These are phyloP conservation scores for Micromonas commoda DNA, from an alignment of 139 green algal genomes.

Conservation along the genomic window DNA sequence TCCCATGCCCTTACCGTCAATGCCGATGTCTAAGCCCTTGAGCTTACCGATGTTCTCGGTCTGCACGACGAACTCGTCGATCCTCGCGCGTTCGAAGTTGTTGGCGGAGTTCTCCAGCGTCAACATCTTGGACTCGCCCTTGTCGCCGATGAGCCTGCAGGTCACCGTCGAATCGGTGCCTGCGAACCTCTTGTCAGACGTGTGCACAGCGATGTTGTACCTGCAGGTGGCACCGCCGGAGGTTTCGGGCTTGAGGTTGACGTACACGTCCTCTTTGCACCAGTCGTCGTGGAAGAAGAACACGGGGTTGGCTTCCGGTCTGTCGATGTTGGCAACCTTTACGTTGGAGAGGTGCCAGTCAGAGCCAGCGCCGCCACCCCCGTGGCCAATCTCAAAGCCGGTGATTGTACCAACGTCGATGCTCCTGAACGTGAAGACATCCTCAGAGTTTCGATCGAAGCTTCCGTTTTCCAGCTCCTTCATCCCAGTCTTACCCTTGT, in stretches of 20 bases:
- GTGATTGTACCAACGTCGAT: conserved; percentile 30
- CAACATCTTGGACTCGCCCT: not conserved
- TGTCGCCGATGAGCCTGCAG: conserved; percentile 32
- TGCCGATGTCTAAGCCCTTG: conserved; percentile 47
- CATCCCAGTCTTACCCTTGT: not conserved
- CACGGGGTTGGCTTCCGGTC: conserved; percentile 34
- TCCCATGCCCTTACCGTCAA: conserved; percentile 45
- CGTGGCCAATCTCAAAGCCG: conserved; percentile 55
- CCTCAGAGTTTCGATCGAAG: conserved; percentile 24
- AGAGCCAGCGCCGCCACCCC: conserved; percentile 38
- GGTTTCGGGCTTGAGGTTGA: conserved; percentile 11
- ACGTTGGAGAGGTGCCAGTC: conserved; percentile 59
- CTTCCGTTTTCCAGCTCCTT: no score
- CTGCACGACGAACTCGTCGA: conserved; percentile 49
- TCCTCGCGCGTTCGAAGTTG: conserved; percentile 24
- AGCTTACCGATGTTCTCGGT: conserved; percentile 34
- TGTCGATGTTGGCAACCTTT: conserved; percentile 47
- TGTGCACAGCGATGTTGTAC: conserved; percentile 33
- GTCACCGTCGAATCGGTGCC: conserved; percentile 42
- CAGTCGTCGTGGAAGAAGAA: not conserved
- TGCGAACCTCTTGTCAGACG: conserved; percentile 46
- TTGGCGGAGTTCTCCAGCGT: conserved; percentile 3
- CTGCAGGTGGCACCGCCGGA: not conserved
- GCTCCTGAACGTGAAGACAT: conserved; percentile 49
- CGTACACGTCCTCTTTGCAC: conserved; percentile 18